Conservation (phyloP, 495 filamentous ascomycete species). For the Geopyxis carbonaria region DNA sequence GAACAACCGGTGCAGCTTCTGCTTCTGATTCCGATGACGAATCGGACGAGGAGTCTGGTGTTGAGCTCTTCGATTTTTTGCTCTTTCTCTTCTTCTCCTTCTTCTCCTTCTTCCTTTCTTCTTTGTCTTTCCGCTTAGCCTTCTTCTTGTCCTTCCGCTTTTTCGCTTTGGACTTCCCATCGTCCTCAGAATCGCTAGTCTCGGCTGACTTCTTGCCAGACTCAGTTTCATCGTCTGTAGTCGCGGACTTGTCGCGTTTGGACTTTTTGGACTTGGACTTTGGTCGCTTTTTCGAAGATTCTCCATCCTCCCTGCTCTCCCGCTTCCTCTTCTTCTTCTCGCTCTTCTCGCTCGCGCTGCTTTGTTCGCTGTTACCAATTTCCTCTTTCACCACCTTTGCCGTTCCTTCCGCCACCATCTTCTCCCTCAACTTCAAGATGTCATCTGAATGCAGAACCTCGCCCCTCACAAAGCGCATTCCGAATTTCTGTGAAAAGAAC, state of each 20-base stretch:
- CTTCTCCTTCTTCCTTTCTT: slow-evolving; percentile 7
- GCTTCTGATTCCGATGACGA: slow-evolving; percentile 9
- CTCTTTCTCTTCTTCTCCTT: slow-evolving; percentile 12
- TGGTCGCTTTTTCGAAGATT: background rate
- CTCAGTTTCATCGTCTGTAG: background rate
- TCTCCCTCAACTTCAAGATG: slow-evolving; percentile 8
- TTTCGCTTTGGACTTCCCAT: slow-evolving; percentile 6
- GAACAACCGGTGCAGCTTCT: slow-evolving; percentile 8
- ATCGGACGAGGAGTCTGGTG: slow-evolving; percentile 8
- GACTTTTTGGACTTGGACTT: slow-evolving; percentile 9
- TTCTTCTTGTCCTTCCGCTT: slow-evolving; percentile 18
- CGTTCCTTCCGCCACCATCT: slow-evolving; percentile 1
- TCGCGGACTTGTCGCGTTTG: slow-evolving; percentile 6
- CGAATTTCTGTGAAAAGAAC: slow-evolving; percentile 47
- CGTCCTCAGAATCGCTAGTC: background rate
- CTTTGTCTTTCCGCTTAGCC: slow-evolving; percentile 12
- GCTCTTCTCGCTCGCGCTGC: slow-evolving; percentile 4
- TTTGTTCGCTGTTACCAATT: background rate
- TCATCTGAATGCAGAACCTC: slow-evolving; percentile 16
- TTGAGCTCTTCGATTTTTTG: slow-evolving; percentile 12
- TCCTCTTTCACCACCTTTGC: background rate
- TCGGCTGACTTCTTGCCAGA: too few species aligned
- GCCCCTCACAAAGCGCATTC: slow-evolving; percentile 63
- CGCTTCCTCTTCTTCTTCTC: slow-evolving; percentile 2
- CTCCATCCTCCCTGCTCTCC: slow-evolving; percentile 4